Evolutionary conservation across 257 asterid species (phyloP), one percentile per base, ranked within the genome.

Genomic region (Solanum peruvianum): DNA sequence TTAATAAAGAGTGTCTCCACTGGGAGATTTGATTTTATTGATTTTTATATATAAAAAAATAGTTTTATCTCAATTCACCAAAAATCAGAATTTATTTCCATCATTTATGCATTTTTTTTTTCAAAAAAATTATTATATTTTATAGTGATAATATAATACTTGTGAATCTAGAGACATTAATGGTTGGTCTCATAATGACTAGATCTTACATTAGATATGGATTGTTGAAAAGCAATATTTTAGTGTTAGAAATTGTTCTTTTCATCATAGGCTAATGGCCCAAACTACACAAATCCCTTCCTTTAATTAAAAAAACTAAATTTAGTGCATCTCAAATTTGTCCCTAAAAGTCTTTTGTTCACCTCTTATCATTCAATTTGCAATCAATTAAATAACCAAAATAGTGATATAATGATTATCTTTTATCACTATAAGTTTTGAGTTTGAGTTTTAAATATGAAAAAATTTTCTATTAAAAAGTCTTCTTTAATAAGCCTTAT

Each of bases 111-210:
- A 60, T 7, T 18, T 47, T 12, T n/a, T 47, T 47, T 56, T 20
- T 3, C 9, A 8, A 58, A 20, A 7, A 0, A 35, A 35, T 5
- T 9, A 8, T 21, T 58, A 58, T 60, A 60, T 23, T 23, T 8
- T 60, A 60, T 62, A 33, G 86, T 21, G 82, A 73, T 31, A 33
- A 82, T 23, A 73, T 31, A 33, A 82, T 23, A 98, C 91, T 95
- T 78, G 87, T 91, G 98, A 92, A 52, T 60, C 88, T 98, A 41
- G 11, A 76, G 83, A 76, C n/a, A 76, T 42, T 42, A 76, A 76
- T n/a, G 62, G 37, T n/a, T 76, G 83, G 13, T 14, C 41, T 44
- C 27, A 15, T 35, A 15, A 78, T 27, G 41, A 25, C 41, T 44
- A 45, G 64, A 78, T 27, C 41, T 44, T 78, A 78, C 25, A 44